Evolutionary conservation across 2,329 filamentous ascomycete genomes (phyloP), one percentile per base, ranked within the genome.

Genomic region (Talaromyces amestolkiae): DNA sequence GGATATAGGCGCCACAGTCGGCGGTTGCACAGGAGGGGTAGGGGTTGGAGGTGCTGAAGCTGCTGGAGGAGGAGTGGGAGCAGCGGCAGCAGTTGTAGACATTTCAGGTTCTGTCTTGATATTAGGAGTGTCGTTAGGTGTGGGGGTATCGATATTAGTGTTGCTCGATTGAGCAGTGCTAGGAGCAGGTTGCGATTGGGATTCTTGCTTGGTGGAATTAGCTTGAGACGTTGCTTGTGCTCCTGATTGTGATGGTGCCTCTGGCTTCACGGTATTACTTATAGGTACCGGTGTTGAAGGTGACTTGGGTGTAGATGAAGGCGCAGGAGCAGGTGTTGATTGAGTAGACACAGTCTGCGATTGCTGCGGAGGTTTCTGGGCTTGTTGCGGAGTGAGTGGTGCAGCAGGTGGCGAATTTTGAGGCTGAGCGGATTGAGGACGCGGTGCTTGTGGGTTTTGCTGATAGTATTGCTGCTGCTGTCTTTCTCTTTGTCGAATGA

Each of bases 401-500:
- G 35, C 33, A 58, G 37, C n/a, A 3, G 10, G 60, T 41, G 33
- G 51, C 17, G 61, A 22, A 19, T n/a, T 63, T 35, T 53, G 61
- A 13, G 54, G 41, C 4, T 31, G 53, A 24, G 61, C 35, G 17
- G 64, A 43, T 31, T 61, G 66, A 17, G 54, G 66, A 11, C 45
- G 58, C 35, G 67, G 66, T 47, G 70, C 67, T 62, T 61, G 62
- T 54, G 35, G 64, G 27, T 68, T 68, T 45, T 71, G 64, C 43
- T 68, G 66, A 11, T 65, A 60, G 24, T 73, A 70, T 47, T 73
- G 71, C 9, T 70, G 66, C 4, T 71, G 68, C 13, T 75, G 73
- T 17, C 69, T 73, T 62, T 79, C 76, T 66, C 77, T 75, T n/a
- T 76, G 73, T 63, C 79, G 79, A 63, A 84, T 79, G 35, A 83